Base-by-base conservation (phyloP, 148 eudicot genomes). In the Silene latifolia region DNA sequence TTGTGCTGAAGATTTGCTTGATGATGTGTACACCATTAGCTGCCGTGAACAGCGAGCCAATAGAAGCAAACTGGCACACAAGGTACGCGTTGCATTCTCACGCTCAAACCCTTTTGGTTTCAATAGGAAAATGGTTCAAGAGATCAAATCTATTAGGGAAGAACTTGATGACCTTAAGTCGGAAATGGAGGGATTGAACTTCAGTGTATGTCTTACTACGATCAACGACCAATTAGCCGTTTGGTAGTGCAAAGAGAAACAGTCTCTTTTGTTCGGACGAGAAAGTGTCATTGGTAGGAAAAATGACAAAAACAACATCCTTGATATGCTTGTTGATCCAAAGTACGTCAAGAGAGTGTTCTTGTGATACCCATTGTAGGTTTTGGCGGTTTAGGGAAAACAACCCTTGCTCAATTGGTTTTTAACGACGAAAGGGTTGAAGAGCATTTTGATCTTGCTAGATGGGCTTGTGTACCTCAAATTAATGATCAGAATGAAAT, bases 371-470 rank as follows among this genome's bases (percentile, higher is more conserved):
- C 77, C 39, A 74, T 74, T 8, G 61, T 63, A 0, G 77, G 70
- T 35, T 64, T 74, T 19, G 77, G 70, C 14, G 77, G 77, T 14
- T 3, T 62, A 8, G 58, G 76, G 12, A 63, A 74, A 74, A 74
- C 76, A 0, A 63, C 76, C 24, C 69, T 74, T 51, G 77, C 77
- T 32, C 71, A 75, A 14, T 35, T 75, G 53, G 63, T 66, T 20
- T 27, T 51, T 21, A 75, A 53, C 54, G 71, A 75, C 29, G 63
- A 19, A 18, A 53, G 71, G 3, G 69, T 74, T 48, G 1, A 25
- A 18, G 10, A 63, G 0, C 27, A 74, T 11, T 74, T 25, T 27
- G 61, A 74, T 17, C 18, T 63, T 7, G 3, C 39, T 0, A 63
- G n/a, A 48, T 74, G 77, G 70, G 70, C 18, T 1, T 64, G 48